phyloP scores from a whole-genome alignment of 1,284 basidiomycete genomes.

The Trichosporon asahii region DNA sequence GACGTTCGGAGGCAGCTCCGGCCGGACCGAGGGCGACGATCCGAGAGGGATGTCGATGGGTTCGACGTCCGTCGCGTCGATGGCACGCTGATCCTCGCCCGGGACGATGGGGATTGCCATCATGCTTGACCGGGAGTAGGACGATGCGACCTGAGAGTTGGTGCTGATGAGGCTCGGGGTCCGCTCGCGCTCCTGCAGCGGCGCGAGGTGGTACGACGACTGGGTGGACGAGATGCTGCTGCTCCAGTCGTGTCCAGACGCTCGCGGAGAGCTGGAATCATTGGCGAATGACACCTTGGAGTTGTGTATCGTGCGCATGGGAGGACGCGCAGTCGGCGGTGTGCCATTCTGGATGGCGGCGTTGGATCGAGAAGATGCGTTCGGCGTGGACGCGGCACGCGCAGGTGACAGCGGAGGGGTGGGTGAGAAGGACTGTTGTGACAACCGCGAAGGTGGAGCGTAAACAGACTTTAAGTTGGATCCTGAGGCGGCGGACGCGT shows the following conservation, averaged over 20 bases:
- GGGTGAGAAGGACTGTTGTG: conserved; percentile 9
- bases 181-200: conserved; percentile 36
- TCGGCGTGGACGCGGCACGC: conserved; percentile 9
- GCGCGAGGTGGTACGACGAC: conserved; percentile 18
- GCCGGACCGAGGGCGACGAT: conserved; percentile 2
- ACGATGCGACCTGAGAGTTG: conserved; percentile 37
- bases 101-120: conserved; percentile 31
- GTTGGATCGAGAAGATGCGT: conserved; percentile 13
- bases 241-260: conserved; percentile 18
- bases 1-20: conserved; percentile 14
- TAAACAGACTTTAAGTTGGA: conserved; percentile 6
- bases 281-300: conserved; percentile 36
- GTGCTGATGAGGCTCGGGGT: conserved; percentile 45
- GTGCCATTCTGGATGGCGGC: conserved; percentile 10
- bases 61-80: conserved; percentile 31
- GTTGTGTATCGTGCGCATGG: conserved; percentile 26
- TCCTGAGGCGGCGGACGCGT: conserved; percentile 1
- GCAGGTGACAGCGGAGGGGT: conserved; percentile 18
- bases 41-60: conserved; percentile 7
- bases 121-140: conserved; percentile 40
- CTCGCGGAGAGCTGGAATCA: conserved; percentile 15
- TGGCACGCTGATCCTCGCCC: conserved; percentile 30
- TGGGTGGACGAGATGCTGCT: conserved; percentile 20
- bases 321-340: conserved; percentile 25
- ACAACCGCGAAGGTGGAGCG: conserved; percentile 1